Evolutionary conservation across 805 yeast genomes (phyloP).

Genomic region (Candida glaebosa): DNA sequence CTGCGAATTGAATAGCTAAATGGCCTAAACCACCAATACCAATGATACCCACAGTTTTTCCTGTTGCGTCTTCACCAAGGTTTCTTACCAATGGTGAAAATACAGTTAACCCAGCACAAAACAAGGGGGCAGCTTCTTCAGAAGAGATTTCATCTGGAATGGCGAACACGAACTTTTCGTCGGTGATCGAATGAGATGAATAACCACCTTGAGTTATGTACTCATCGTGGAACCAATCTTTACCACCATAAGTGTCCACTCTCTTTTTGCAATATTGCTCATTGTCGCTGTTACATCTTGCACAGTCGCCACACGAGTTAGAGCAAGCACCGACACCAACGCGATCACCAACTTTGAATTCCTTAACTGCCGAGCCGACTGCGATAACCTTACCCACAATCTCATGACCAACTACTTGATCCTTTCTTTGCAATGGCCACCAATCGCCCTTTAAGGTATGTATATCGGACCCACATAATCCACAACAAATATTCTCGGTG

Average conservation of each 20-base stretch:
- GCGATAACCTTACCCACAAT: slow-evolving; percentile 56
- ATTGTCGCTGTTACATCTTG: slow-evolving; percentile 40
- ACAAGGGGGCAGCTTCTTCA: slow-evolving; percentile 47
- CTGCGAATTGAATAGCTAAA: slow-evolving; percentile 57
- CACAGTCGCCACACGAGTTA: slow-evolving; percentile 58
- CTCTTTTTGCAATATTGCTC: slow-evolving; percentile 49
- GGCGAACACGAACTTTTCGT: slow-evolving; percentile 43
- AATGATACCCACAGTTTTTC: slow-evolving; percentile 52
- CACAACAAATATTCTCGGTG: slow-evolving; percentile 56
- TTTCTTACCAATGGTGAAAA: slow-evolving; percentile 51
- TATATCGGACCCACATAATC: slow-evolving; percentile 62
- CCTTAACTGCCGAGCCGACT: slow-evolving; percentile 55
- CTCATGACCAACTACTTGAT: slow-evolving; percentile 59
- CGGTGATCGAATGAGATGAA: slow-evolving; percentile 44
- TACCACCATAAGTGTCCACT: slow-evolving; percentile 49
- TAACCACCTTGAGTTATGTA: slow-evolving; percentile 45
- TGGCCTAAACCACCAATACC: slow-evolving; percentile 72
- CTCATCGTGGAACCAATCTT: slow-evolving; percentile 28
- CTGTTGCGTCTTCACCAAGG: slow-evolving; percentile 20
- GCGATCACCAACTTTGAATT: slow-evolving; percentile 61
- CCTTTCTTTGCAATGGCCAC: slow-evolving; percentile 35
- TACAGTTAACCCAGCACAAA: slow-evolving; percentile 57
- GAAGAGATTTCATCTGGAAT: slow-evolving; percentile 46
- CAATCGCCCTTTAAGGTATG: slow-evolving; percentile 53
- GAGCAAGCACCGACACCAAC: slow-evolving; percentile 80